These are phyloP conservation scores for Chaetomidium leptoderma DNA, from an alignment of 495 filamentous ascomycete species.

Conservation along the genomic window DNA sequence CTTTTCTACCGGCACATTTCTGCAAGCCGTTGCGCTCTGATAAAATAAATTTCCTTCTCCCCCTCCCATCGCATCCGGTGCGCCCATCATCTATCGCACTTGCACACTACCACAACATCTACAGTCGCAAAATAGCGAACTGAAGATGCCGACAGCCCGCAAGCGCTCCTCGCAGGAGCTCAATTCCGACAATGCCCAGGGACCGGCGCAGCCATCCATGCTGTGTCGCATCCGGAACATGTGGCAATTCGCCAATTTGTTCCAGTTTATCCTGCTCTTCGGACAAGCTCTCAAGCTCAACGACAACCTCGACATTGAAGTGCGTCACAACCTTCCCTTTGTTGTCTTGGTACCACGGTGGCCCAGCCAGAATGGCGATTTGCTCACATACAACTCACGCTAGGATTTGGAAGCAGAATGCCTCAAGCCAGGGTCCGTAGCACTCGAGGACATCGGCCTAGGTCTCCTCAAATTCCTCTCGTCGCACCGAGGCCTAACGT, in stretches of 20 bases:
- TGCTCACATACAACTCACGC: slow-evolving; percentile 6
- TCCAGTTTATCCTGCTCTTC: slow-evolving; percentile 89
- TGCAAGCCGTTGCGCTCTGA: background rate
- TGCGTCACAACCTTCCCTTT: slow-evolving; percentile 38
- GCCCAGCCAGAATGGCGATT: background rate
- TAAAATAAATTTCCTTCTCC: too few relatives aligned
- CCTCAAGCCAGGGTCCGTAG: slow-evolving; percentile 69
- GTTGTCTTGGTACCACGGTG: background rate
- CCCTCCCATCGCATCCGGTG: background rate
- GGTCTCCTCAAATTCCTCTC: slow-evolving; percentile 88
- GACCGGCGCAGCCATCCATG: slow-evolving; percentile 38
- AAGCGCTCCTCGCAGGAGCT: slow-evolving; percentile 72
- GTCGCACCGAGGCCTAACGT: slow-evolving; percentile 88
- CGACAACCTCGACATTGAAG: slow-evolving; percentile 79
- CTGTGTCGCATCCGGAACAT: slow-evolving; percentile 73
- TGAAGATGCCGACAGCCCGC: slow-evolving; percentile 52
- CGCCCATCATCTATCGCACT: background rate
- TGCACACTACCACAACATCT: background rate
- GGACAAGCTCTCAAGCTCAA: slow-evolving; percentile 84
- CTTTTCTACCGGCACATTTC: background rate
- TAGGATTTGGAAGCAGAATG: slow-evolving; percentile 90
- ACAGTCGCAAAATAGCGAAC: background rate
- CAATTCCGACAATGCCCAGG: slow-evolving; percentile 34
- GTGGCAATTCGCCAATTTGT: slow-evolving; percentile 94
- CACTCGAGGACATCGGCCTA: slow-evolving; percentile 77